Evolutionary conservation across 805 yeast genomes (phyloP), one percentile per base, ranked within the genome.

Genomic region (Candida yuanshanica): DNA sequence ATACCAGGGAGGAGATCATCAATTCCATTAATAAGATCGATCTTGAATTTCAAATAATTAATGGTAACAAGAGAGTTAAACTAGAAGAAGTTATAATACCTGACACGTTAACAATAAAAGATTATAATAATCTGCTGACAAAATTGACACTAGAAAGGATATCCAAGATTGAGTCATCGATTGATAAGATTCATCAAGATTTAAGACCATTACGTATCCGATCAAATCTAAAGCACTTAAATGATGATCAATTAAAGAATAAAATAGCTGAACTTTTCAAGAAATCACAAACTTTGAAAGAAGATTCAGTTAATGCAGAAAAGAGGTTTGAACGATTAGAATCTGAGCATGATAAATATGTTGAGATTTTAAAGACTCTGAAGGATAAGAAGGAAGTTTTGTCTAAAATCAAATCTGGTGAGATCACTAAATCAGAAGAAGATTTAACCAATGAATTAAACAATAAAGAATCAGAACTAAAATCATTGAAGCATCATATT

Each of bases 401-500:
- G 17, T 18, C 20, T 6, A n/a, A 36, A 38, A 33, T 38, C 9
- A 18, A 31, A 14, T 33, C 25, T 1, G 48, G 44, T 7, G 51
- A 56, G 26, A 51, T 62, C 17, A 64, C 47, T 10, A 60, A 61
- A 13, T 45, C 56, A n/a, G 62, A 60, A 25, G 43, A 47, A 18
- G 72, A 65, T 44, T 38, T 56, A 20, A 50, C 37, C 7, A 58
- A 53, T 32, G 39, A 45, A 12, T 23, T 42, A 13, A 13, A 20
- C 14, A 12, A 18, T 20, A 14, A 82, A 37, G 84, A 79, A 54
- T 67, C 75, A 44, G 83, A 74, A 49, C 72, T 74, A 51, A 64
- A 68, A 39, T 35, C 37, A 1, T 41, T 56, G 22, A 37, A 55
- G 14, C 20, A 33, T 2, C 36, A 43, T 21, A 69, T 63, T 36